These are phyloP conservation scores for Atkinsonella texensis DNA, from an alignment of 2,329 filamentous ascomycete species.

Conservation along the genomic window DNA sequence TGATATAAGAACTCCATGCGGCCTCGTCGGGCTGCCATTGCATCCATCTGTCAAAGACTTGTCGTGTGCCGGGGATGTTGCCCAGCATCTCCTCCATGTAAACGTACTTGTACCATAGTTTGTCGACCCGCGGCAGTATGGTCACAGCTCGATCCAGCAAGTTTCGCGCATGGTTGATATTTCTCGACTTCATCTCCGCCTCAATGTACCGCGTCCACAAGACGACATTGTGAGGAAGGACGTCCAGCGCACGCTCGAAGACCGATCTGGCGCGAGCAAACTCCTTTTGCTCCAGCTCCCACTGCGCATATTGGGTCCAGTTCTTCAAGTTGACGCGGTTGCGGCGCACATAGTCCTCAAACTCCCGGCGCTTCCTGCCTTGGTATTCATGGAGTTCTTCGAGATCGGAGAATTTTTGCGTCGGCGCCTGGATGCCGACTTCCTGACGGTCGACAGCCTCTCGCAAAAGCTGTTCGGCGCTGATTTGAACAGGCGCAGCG, in stretches of 20 bases:
- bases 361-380: constrained; percentile 89
- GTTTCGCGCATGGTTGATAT: constrained; percentile 95
- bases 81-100: constrained; percentile 98
- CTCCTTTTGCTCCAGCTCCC: constrained; percentile 98
- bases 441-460: constrained; percentile 97
- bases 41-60: constrained; percentile 98
- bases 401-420: constrained; percentile 87
- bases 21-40: constrained; percentile 94
- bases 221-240: constrained; percentile 73
- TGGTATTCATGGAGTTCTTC: constrained; percentile 98
- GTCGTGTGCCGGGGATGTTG: constrained; percentile 81
- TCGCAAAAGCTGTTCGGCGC: constrained; percentile 89
- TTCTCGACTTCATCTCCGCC: constrained; percentile 82
- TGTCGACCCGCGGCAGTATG: constrained; percentile 80
- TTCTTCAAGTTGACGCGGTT: constrained; percentile 96
- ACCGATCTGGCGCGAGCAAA: constrained; percentile 82
- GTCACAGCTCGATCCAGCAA: constrained; percentile 90
- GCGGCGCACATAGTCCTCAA: constrained; percentile 93
- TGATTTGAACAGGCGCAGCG: constrained; percentile 80
- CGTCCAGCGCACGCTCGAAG: constrained; percentile 90
- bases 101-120: constrained; percentile 98
- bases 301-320: constrained; percentile 95
- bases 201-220: constrained; percentile 93
- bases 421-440: constrained; percentile 73
- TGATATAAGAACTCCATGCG: constrained; percentile 93